Conservation (phyloP, 805 yeast genomes). For the Hanseniaspora pseudoguilliermondii region DNA sequence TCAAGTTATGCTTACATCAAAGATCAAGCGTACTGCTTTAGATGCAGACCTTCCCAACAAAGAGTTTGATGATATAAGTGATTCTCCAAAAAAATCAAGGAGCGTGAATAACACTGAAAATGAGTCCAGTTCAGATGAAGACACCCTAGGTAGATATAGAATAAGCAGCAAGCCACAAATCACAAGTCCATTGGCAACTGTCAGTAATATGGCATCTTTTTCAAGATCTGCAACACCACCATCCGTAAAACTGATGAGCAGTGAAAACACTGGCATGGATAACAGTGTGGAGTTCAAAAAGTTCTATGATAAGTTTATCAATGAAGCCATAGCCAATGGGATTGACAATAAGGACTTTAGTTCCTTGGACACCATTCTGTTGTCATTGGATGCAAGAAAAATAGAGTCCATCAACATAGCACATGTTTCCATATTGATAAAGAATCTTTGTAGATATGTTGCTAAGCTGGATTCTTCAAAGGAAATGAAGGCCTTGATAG, state of each 20-base stretch:
- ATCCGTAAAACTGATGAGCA: neutral
- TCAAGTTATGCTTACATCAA: constrained; percentile 1
- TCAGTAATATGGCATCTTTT: neutral
- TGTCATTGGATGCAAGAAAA: neutral
- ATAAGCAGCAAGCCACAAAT: neutral
- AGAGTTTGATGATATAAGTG: neutral
- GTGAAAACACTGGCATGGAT: neutral
- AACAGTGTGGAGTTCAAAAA: constrained; percentile 1
- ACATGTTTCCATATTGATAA: constrained; percentile 34
- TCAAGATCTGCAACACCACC: constrained; percentile 12
- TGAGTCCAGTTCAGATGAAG: constrained; percentile 6
- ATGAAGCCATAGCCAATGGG: constrained; percentile 1
- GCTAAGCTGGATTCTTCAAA: constrained; percentile 49
- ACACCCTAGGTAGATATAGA: neutral
- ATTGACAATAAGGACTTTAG: neutral
- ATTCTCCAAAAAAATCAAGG: constrained; percentile 6
- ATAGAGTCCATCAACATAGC: neutral
- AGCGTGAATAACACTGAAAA: constrained; percentile 1
- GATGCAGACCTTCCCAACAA: constrained; percentile 9
- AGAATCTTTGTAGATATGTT: constrained; percentile 48
- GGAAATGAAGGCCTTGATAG: constrained; percentile 40
- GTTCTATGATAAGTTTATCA: constrained; percentile 4
- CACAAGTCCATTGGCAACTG: constrained; percentile 8
- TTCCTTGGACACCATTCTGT: neutral
- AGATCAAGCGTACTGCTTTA: constrained; percentile 8